These are phyloP conservation scores for Rubia tinctorum DNA, from an alignment of 305 asterid genomes.

Conservation along the genomic window DNA sequence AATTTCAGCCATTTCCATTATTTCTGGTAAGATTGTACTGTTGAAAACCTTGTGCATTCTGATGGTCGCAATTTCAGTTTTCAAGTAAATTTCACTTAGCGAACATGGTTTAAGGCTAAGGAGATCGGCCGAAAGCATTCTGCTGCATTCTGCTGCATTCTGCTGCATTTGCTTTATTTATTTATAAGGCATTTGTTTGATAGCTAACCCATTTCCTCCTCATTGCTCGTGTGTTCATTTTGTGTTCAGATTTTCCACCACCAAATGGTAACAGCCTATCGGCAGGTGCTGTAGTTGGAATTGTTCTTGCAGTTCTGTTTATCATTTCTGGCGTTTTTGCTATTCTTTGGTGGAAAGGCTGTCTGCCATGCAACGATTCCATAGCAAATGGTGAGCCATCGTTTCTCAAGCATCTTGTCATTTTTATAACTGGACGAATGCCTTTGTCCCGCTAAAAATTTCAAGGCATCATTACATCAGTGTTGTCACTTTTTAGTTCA, in stretches of 20 bases:
- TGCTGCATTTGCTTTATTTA: not conserved
- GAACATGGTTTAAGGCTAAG: not conserved
- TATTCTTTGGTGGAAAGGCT: constrained; percentile 53
- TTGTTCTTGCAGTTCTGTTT: constrained; percentile 21
- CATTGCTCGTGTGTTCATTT: not conserved
- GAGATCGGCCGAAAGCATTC: not conserved
- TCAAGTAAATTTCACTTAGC: not conserved
- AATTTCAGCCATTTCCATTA: constrained; percentile 69
- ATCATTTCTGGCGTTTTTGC: constrained; percentile 16
- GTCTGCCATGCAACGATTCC: constrained; percentile 21
- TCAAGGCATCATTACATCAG: too few relatives aligned
- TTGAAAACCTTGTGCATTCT: not conserved
- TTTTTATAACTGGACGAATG: too few relatives aligned
- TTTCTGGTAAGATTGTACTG: constrained; percentile 29
- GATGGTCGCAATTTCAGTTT: not conserved
- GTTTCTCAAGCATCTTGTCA: too few relatives aligned
- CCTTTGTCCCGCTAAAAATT: too few relatives aligned
- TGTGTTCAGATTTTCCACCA: constrained; percentile 18
- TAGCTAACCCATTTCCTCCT: not conserved
- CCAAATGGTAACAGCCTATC: constrained; percentile 17
- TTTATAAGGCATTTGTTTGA: not conserved
- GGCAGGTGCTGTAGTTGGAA: constrained; percentile 25
- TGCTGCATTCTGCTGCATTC: not conserved
- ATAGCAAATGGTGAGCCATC: constrained; percentile 33
- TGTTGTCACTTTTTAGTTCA: too few relatives aligned